These are phyloP conservation scores for Penicillium desertorum DNA, from an alignment of 495 filamentous ascomycete genomes.

Conservation along the genomic window DNA sequence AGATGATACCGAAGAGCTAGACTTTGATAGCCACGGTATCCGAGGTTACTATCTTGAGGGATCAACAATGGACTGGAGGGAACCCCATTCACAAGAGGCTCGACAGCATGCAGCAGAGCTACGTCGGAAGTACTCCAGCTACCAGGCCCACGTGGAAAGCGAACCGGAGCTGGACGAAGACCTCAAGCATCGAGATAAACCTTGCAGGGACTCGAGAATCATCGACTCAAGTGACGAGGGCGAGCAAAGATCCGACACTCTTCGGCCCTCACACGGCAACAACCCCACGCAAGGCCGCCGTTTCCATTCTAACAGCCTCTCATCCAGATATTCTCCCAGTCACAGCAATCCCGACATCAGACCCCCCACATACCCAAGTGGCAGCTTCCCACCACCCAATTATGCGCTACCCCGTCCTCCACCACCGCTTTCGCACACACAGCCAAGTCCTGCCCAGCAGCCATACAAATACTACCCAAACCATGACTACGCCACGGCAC, in stretches of 20 bases:
- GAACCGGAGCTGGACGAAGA: constrained; percentile 35
- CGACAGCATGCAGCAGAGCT: constrained; percentile 26
- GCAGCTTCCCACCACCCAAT: constrained; percentile 20
- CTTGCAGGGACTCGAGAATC: constrained; percentile 3
- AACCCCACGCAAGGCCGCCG: constrained; percentile 17
- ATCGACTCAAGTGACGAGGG: constrained; percentile 24
- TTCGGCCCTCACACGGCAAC: constrained; percentile 16
- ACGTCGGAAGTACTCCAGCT: constrained; percentile 32
- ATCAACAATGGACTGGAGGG: constrained; percentile 32
- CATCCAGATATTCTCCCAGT: constrained; percentile 18
- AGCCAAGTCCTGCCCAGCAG: constrained; percentile 4
- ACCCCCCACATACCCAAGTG: constrained; percentile 16
- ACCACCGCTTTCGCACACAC: neutral
- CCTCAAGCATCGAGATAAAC: constrained; percentile 4
- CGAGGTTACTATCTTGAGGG: constrained; percentile 43
- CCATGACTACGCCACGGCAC: constrained; percentile 12
- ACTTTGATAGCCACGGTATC: constrained; percentile 27
- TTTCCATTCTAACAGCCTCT: constrained; percentile 19
- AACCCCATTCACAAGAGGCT: constrained; percentile 37
- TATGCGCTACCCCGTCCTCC: constrained; percentile 15
- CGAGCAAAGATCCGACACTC: constrained; percentile 22
- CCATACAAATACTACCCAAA: constrained; percentile 12
- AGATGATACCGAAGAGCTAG: constrained; percentile 29
- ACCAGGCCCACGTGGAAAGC: constrained; percentile 42
- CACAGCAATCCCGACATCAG: constrained; percentile 1